Evolutionary conservation across 306 rosid genomes (phyloP).

Genomic region (Vachellia collinsii): DNA sequence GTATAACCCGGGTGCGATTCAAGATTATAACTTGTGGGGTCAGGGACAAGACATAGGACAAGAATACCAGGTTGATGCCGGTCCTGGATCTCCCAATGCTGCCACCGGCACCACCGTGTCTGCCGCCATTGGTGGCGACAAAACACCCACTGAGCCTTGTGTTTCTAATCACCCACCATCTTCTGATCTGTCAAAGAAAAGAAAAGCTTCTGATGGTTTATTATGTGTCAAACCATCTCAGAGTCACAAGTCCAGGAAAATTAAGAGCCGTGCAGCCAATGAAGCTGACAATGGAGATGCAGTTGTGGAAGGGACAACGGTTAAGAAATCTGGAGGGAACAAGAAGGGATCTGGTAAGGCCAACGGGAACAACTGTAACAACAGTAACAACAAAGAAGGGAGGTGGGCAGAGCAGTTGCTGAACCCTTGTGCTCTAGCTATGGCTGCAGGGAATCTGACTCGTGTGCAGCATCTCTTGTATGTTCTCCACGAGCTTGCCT

Average conservation of each 20-base stretch:
- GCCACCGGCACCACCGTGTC: slow-evolving; percentile 35
- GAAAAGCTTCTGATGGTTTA: slow-evolving; percentile 47
- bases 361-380: slow-evolving; percentile 61
- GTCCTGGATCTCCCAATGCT: slow-evolving; percentile 39
- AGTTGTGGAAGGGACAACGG: slow-evolving; percentile 36
- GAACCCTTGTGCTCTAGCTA: slow-evolving; percentile 83
- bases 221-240: slow-evolving; percentile 43
- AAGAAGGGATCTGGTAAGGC: slow-evolving; percentile 55
- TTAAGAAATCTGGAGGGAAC: slow-evolving; percentile 56
- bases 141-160: slow-evolving; percentile 42
- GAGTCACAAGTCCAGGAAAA: slow-evolving; percentile 44
- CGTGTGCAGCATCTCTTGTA: slow-evolving; percentile 83
- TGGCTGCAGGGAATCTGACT: slow-evolving; percentile 53
- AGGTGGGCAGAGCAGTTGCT: slow-evolving; percentile 97
- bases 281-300: slow-evolving; percentile 47
- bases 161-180: slow-evolving; percentile 37
- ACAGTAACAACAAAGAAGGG: slow-evolving; percentile 77
- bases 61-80: slow-evolving; percentile 39
- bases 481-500: slow-evolving; percentile 88
- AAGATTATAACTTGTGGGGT: slow-evolving; percentile 68
- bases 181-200: slow-evolving; percentile 63
- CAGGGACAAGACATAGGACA: slow-evolving; percentile 52
- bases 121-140: slow-evolving; percentile 28
- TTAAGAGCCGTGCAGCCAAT: slow-evolving; percentile 39
- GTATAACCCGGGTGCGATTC: slow-evolving; percentile 48